These are phyloP conservation scores for Sordaria brevicollis DNA, from an alignment of 495 filamentous ascomycete genomes.

Conservation along the genomic window DNA sequence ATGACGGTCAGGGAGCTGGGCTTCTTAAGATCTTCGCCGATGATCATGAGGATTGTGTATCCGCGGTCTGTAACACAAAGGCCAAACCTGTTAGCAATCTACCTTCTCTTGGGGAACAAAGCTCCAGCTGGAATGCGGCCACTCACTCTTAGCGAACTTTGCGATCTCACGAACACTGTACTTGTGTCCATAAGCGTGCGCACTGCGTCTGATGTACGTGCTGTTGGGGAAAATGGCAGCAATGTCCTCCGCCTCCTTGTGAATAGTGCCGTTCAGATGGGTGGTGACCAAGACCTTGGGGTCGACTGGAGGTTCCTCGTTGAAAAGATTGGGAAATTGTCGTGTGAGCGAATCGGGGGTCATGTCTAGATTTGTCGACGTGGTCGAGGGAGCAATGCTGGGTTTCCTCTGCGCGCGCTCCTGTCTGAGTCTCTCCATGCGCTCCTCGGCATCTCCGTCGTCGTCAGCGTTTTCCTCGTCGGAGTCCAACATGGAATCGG, in stretches of 20 bases:
- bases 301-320: constrained; percentile 44
- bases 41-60: constrained; percentile 69
- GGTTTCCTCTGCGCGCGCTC: constrained; percentile 43
- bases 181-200: constrained; percentile 70
- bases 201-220: constrained; percentile 74
- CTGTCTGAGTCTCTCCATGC: constrained; percentile 27
- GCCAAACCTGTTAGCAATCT: constrained; percentile 1
- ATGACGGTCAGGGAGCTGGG: constrained; percentile 68
- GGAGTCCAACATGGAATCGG: constrained; percentile 63
- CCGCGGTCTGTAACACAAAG: constrained; percentile 43
- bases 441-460: constrained; percentile 31
- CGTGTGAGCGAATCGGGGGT: constrained; percentile 56
- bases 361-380: constrained; percentile 60
- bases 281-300: constrained; percentile 88
- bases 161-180: constrained; percentile 86
- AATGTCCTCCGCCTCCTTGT: constrained; percentile 68
- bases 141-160: constrained; percentile 57
- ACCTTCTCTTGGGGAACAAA: neutral
- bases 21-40: constrained; percentile 77
- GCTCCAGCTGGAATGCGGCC: neutral
- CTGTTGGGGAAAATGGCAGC: constrained; percentile 72
- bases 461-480: constrained; percentile 36
- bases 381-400: constrained; percentile 49
- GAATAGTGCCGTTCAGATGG: constrained; percentile 70
- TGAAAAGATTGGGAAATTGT: constrained; percentile 78